Base-by-base conservation (phyloP, 805 yeast species). In the Brettanomyces naardenensis region DNA sequence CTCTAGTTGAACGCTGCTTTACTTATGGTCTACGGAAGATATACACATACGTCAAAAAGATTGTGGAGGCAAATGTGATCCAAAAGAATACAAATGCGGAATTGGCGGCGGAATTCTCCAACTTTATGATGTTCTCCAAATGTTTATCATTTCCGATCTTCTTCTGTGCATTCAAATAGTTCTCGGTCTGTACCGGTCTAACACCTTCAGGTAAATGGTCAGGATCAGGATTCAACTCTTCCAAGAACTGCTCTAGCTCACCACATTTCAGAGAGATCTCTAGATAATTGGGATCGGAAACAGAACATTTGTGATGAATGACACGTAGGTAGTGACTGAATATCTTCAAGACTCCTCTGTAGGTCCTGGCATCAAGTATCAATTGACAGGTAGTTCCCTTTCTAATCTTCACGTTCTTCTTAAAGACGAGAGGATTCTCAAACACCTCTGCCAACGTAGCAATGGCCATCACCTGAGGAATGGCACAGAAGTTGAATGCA, bases 381-480 rank as follows among this genome's bases (percentile, higher is more conserved):
- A 92, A 69, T 47, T 70, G 65, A 51, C 87, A 80, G 1, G 97
- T 81, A 25, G 82, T 75, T 10, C 96, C 95, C 64, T 86, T 87
- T 62, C 97, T 75, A 58, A 92, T 82, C 67, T 92, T 92, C 46
- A 90, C 83, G 54, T 84, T 78, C 28, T 61, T 58, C 32, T 78
- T 71, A 53, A 90, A 74, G 3, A 90, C 82, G 3, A 65, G 53
- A 3, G 81, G 80, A 64, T 92, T 92, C 55, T 82, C 78, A 71
- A 82, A 89, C 25, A 92, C 82, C 37, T 80, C 67, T 18, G 90
- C 87, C 49, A 92, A 69, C 1, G 97, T 87, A n/a, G 98, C 97
- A 58, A 92, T 83, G 28, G 97, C 96, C 98, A 92, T 92, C 15
- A 90, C 97, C 65, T 92, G 99, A 15, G 99, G 99, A 55, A 92